Evolutionary conservation across 1,284 basidiomycete species (phyloP), one percentile per base, ranked within the genome.

Genomic region (Hypsizygus ulmarius): DNA sequence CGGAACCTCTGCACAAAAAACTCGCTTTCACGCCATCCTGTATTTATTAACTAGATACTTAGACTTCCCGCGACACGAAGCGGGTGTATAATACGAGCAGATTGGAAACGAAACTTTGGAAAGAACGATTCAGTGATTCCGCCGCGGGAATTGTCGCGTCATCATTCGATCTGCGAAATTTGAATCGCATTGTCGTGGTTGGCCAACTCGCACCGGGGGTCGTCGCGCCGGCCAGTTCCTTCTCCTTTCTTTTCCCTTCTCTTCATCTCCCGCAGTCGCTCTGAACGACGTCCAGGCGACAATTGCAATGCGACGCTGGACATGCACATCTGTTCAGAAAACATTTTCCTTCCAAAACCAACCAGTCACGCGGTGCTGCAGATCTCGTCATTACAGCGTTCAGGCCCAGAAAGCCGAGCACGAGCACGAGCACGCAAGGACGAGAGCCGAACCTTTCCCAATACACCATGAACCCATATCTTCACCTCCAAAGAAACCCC

Each of bases 361-460:
- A 38, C 51, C 58, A 51, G 51, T 61, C 52, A 63, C 64, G 54
- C 58, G 60, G 52, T 55, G 54, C 56, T 55, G 54, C 56, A 54
- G 56, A 54, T 54, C 58, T 47, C 63, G 21, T 25, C 21, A 25
- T 25, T 59, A 67, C 44, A 61, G 63, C 48, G 61, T 58, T 37
- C 60, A 70, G n/a, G 65, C 66, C 5, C 69, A 70, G 53, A 66
- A 67, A 57, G 55, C 63, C 32, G 60, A 67, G 45, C 58, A 59
- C 6, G 43, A 67, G 56, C 54, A 63, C 32, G 60, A 67, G 45
- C 58, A 59, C 6, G 43, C 54, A 18, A 53, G 38, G 42, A 4
- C 58, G n/a, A 55, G 54, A 47, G 51, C 60, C 47, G 55, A 58
- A 38, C 56, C 60, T 43, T 59, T 64, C 42, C 55, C 54, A 37